Base-by-base conservation (phyloP, 2,329 filamentous ascomycete genomes). In the Fusarium algeriense region DNA sequence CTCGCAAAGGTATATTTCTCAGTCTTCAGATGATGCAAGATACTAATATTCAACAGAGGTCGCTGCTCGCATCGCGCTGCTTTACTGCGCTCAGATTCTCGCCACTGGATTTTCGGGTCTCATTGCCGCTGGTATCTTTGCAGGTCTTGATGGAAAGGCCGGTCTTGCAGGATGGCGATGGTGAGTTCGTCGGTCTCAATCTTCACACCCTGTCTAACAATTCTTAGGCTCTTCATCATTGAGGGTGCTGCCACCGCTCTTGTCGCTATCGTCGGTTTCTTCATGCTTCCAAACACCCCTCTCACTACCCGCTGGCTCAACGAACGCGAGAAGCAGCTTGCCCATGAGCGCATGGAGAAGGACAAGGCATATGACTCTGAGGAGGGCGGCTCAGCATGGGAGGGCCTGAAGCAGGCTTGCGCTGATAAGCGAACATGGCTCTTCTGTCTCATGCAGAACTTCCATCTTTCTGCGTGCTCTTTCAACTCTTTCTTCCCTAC, bases 91-190 rank as follows among this genome's bases (percentile, higher is more conserved):
- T 0, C 89, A 89, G 9, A 83, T 93, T 17, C 85, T 93, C 4
- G 90, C 88, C 2, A 90, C 90, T 2, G 91, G 90, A 1, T 92
- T 93, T 74, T 90, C 89, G 0, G 90, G 89, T 3, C 78, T 89
- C 6, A 87, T 90, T 37, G 85, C 87, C 1, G 87, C 87, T 1
- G 88, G 90, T 2, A 91, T 93, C 55, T 88, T 88, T 3, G 76
- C 70, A 14, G 76, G 76, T 5, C 60, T 78, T 59, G 77, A 78
- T 12, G 83, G 85, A 5, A 79, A 82, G 2, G 79, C 78, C 8
- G 90, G 89, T 3, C 80, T 91, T 2, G 80, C 83, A 5, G 90
- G 89, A 11, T 92, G 90, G 90, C 81, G 88, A 32, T 91, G 89
- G 90, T 76, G 58, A 17, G 73, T 43, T 19, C 0, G 6, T 10